These are phyloP conservation scores for Aeschynomene evenia DNA, from an alignment of 306 rosid species.

Conservation along the genomic window DNA sequence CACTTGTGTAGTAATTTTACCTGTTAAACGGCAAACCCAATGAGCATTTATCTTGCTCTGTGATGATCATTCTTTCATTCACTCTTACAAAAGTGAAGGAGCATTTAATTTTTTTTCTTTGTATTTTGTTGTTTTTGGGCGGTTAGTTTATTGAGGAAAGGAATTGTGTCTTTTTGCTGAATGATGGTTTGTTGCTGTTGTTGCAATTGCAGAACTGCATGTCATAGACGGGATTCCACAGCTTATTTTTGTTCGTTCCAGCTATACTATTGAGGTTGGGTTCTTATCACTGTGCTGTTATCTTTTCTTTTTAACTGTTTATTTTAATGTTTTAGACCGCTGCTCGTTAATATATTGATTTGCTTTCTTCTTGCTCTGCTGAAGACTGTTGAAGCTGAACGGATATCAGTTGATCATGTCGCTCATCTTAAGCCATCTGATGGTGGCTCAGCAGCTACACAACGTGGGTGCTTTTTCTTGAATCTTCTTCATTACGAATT, in stretches of 20 bases:
- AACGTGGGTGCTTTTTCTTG: constrained; percentile 50
- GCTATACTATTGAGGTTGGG: constrained; percentile 92
- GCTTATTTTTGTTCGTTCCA: constrained; percentile 83
- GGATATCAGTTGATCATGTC: constrained; percentile 96
- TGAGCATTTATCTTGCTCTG: no score
- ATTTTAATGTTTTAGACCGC: neutral
- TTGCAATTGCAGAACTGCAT: constrained; percentile 74
- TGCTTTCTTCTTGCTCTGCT: neutral
- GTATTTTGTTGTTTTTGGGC: neutral
- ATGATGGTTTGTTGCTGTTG: neutral
- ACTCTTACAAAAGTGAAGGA: neutral
- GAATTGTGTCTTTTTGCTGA: constrained; percentile 31
- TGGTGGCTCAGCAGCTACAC: constrained; percentile 98
- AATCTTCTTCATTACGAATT: constrained; percentile 8
- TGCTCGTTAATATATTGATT: constrained; percentile 4
- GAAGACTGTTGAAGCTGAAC: constrained; percentile 98
- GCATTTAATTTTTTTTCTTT: no score
- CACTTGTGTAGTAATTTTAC: no score
- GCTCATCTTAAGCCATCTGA: constrained; percentile 98
- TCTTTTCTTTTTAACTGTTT: neutral
- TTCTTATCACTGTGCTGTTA: constrained; percentile 19
- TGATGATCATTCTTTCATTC: constrained; percentile 8
- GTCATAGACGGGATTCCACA: constrained; percentile 94
- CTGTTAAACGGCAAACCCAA: no score
- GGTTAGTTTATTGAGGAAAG: constrained; percentile 19